Percentiles rank a stretch among this genome's conserved stretches.
Conservation (phyloP, 495 filamentous ascomycete genomes). For the Cercophora sp. region DNA sequence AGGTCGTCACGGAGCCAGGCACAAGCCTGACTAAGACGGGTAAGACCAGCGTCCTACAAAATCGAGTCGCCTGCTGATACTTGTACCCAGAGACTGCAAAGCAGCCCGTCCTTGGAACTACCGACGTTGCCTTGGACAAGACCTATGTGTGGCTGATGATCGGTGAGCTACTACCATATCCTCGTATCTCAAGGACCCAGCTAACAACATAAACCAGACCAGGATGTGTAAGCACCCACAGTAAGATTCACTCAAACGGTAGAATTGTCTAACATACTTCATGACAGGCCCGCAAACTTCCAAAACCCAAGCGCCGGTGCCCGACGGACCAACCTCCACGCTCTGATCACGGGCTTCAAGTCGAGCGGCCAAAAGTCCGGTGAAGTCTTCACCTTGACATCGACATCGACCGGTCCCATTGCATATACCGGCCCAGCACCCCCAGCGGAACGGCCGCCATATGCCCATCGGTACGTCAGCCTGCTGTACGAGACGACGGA, state of each 20-base stretch:
- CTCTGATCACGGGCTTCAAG: constrained; percentile 44
- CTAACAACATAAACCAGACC: too few species aligned
- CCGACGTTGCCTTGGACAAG: constrained; percentile 28
- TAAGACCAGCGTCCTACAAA: neutral
- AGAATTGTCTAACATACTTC: too few species aligned
- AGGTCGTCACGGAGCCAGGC: constrained; percentile 35
- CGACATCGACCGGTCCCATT: constrained; percentile 34
- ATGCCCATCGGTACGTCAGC: constrained; percentile 45
- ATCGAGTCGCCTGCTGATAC: neutral
- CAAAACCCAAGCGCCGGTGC: constrained; percentile 30
- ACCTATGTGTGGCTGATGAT: constrained; percentile 45
- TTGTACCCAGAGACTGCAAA: constrained; percentile 30
- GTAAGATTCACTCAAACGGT: too few species aligned
- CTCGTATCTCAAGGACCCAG: too few species aligned
- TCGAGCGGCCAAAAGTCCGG: constrained; percentile 24
- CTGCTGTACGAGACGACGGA: constrained; percentile 37
- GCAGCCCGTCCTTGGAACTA: constrained; percentile 41
- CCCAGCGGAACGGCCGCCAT: constrained; percentile 40
- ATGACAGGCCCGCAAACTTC: constrained; percentile 35
- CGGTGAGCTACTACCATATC: constrained; percentile 27
- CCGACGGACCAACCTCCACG: constrained; percentile 41
- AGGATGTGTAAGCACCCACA: too few species aligned
- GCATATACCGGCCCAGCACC: constrained; percentile 41
- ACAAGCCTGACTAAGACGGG: constrained; percentile 35
- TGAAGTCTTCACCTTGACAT: constrained; percentile 34